Evolutionary conservation across 805 yeast genomes (phyloP), one percentile per base, ranked within the genome.

Genomic region (Lipomyces chichibuensis): DNA sequence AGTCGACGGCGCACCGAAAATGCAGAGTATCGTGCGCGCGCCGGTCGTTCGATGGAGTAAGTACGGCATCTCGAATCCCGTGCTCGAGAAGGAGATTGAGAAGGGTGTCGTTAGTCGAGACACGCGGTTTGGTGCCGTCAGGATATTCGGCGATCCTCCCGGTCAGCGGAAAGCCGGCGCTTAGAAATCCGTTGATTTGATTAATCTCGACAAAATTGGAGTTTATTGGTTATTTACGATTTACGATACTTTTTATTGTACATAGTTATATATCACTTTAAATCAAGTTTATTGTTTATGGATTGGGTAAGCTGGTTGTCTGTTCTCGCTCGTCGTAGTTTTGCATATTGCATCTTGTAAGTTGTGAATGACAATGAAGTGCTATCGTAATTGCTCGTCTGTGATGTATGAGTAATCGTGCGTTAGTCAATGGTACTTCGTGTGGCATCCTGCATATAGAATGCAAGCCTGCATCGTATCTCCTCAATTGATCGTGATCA

Each of bases 21-120:
- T 67, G 67, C 78, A 76, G 59, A 59, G 59, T 20, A 66, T 76
- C n/a, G 74, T 72, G 23, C 71, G 66, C 33, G 76, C 75, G n/a
- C 79, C 78, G 25, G 60, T 68, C 2, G 69, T 75, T 3, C 71
- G 74, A 70, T 77, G 80, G 80, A 67, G 69, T 53, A 72, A 74
- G 59, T 77, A 76, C 62, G 78, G 77, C 11, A 67, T 77, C 29
- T 66, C 72, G 46, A 74, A 75, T 60, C 71, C 74, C 9, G 71
- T 65, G 20, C 63, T 75, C 43, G 76, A 75, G 46, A 65, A 69
- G 23, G 73, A 66, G 37, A 59, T 75, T 25, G 65, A 63, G 53
- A 57, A 57, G 54, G 77, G 77, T 2, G 65, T 73, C 27, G 73
- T 75, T 23, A 69, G 66, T 25, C 65, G 74, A 35, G 68, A 70